Base-by-base conservation (phyloP, 1,139 yeast species). In the Meyerozyma elateridarum region DNA sequence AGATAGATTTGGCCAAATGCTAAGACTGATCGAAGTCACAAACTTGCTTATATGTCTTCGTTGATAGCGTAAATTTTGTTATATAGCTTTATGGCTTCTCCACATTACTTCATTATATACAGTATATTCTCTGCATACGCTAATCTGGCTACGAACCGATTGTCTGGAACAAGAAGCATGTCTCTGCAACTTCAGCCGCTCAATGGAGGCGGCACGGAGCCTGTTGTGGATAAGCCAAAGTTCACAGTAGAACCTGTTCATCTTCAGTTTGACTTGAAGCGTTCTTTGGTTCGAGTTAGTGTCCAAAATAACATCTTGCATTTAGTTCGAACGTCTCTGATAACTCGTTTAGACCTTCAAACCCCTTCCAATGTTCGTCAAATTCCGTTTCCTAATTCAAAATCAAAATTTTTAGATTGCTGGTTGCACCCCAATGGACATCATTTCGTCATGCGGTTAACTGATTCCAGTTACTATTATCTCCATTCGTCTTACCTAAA, bases 401-500 rank as follows among this genome's bases (percentile, higher is more conserved):
- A 6, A 37, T 29, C 13, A 32, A 26, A 3, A 22, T 21, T 14
- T 31, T 27, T 9, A 39, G 45, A 55, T 29, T 42, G 57, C 13
- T 68, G 73, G 73, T 38, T 63, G 8, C 64, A 66, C 34, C 66
- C 69, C 3, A 53, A 51, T 36, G 73, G 73, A 1, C 34, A 39
- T 4, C 68, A 62, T 35, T 52, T 68, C 29, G 44, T 67, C 4
- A 41, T 60, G 3, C 63, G 61, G 35, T 39, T 56, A 4, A 53
- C 51, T 29, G 34, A 46, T 19, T 40, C 45, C 5, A 40, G 37
- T 5, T 56, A 59, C 38, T 64, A 46, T 42, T 62, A 64, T 36
- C 46, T 65, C 27, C 60, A 64, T 38, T 47, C 50, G 15, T 39
- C 54, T 0, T 64, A 65, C 36, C 45, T 45, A 5, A 46, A 52